Base-by-base conservation (phyloP, 352 stramenopile species). In the Phytopythium sindhum region DNA sequence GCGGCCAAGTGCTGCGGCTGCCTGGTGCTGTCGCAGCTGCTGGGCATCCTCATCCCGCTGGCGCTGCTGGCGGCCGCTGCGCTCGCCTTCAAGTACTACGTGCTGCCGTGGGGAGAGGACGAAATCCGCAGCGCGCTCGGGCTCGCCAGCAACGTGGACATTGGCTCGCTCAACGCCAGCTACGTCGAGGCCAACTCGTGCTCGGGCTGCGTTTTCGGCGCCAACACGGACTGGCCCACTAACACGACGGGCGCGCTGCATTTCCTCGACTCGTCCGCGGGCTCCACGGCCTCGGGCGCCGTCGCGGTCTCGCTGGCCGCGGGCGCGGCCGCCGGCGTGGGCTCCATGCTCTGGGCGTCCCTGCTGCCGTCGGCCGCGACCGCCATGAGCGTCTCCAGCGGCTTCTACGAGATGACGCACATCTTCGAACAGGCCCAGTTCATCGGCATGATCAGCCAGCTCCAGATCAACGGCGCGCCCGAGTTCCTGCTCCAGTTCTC, bases 381-480 rank as follows among this genome's bases (percentile, higher is more conserved):
- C 10, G 73, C 72, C 23, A 55, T 90, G 33, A 93, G 85, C 66
- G 80, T 90, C 50, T 84, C 86, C n/a, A 65, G 47, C 19, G 83
- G 83, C 6, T 92, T 93, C 61, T 91, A 93, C 65, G 87, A 95
- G 69, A 91, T 96, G 79, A 89, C 81, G 14, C 78, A 90, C 66
- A 92, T 96, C 57, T 68, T 96, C 50, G 87, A 94, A 63, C 86
- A 94, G 67, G 87, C 79, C 19, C 87, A 96, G 67, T 95, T 93
- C 65, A 88, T 88, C 44, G 69, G 81, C 42, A 91, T 94, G 77
- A 91, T 96, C 67, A 84, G 82, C 57, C 87, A 96, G 61, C 67
- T 96, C 7, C 72, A 82, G 48, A 78, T 93, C 48, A 63, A 80
- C 31, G 87, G 84, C 37, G 82, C 86, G 17, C 87, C 87, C 11